Percentiles rank a stretch among this genome's conserved stretches.
phyloP scores from a whole-genome alignment of 176 grass and related monocot genomes.

The Triticum timopheevii region DNA sequence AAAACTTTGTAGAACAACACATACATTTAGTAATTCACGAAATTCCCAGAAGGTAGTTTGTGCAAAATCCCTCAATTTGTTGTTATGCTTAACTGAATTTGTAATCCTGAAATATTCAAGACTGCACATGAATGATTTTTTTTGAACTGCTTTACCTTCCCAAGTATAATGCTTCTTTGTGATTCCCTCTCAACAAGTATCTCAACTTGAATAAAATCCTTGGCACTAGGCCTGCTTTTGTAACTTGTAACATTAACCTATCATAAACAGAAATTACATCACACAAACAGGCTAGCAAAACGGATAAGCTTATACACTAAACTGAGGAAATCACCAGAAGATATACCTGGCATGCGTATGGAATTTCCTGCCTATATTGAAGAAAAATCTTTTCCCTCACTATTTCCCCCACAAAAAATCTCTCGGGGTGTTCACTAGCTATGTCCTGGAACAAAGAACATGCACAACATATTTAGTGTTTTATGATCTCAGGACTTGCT shows the following conservation, averaged over 20 bases:
- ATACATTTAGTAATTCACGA: background rate
- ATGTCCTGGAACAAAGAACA: constrained; percentile 67
- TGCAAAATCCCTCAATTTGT: background rate
- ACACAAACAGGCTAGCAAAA: constrained; percentile 13
- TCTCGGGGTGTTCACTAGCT: constrained; percentile 82
- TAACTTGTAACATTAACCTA: constrained; percentile 89
- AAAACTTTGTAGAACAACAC: background rate
- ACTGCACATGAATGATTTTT: background rate
- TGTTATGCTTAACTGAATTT: background rate
- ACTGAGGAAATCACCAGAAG: background rate
- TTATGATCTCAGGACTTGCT: background rate
- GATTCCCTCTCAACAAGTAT: constrained; percentile 91
- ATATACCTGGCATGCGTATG: constrained; percentile 89
- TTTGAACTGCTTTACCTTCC: constrained; percentile 56
- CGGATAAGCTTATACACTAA: background rate
- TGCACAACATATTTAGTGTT: background rate
- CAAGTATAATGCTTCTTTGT: constrained; percentile 91
- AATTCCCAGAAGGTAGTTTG: background rate
- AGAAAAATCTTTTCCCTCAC: constrained; percentile 95
- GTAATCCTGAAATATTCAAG: background rate
- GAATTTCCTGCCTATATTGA: constrained; percentile 90
- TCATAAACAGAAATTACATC: background rate
- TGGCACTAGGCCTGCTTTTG: constrained; percentile 75
- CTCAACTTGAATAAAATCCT: constrained; percentile 98
- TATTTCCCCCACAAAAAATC: constrained; percentile 95